Conservation (phyloP, 768 basidiomycete species). For the Lactarius pseudohatsudake region DNA sequence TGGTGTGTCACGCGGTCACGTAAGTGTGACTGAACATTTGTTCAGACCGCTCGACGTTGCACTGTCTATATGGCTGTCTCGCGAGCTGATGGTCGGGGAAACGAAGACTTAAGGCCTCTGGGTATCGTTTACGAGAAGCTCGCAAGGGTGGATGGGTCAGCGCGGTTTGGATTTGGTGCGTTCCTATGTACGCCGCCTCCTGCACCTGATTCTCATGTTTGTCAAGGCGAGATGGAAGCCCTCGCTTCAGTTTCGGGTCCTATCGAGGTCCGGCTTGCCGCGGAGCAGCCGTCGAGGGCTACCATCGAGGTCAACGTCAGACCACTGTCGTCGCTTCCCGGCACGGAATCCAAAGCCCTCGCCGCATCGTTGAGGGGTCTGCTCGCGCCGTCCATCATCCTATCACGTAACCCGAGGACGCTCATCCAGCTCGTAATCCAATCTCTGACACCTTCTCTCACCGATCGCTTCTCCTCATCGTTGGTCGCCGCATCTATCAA, state of each 20-base stretch:
- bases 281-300: conserved; percentile 69
- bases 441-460: conserved; percentile 41
- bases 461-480: conserved; percentile 8
- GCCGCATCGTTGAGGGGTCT: conserved; percentile 54
- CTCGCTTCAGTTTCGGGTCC: conserved; percentile 80
- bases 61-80: conserved; percentile 11
- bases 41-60: neutral
- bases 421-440: conserved; percentile 80
- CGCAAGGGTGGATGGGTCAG: conserved; percentile 75
- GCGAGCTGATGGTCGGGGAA: conserved; percentile 41
- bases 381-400: conserved; percentile 61
- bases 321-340: conserved; percentile 67
- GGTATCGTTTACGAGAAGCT: conserved; percentile 56
- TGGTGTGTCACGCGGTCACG: conserved; percentile 5
- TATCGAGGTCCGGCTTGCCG: conserved; percentile 66
- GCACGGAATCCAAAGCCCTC: conserved; percentile 64
- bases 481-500: conserved; percentile 69
- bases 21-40: neutral
- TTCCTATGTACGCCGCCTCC: conserved; percentile 18
- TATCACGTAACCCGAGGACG: conserved; percentile 66
- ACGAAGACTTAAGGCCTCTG: conserved; percentile 40
- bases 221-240: conserved; percentile 42
- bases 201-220: conserved; percentile 6
- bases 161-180: conserved; percentile 65
- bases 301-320: conserved; percentile 74